phyloP scores from a whole-genome alignment of 2,329 filamentous ascomycete genomes.

The Penicillium verrucosum region DNA sequence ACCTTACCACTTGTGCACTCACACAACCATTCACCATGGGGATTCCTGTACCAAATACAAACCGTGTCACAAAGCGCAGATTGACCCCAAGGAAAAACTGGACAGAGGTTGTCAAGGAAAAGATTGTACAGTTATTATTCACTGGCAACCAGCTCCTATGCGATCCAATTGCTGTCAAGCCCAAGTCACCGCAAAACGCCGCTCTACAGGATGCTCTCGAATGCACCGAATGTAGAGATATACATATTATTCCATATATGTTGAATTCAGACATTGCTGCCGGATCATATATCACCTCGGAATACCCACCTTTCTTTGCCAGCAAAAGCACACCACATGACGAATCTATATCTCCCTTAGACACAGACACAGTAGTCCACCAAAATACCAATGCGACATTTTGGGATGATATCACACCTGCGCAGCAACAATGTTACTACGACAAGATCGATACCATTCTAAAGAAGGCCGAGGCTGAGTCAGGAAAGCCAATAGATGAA shows the following conservation, averaged over 20 bases:
- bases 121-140: neutral
- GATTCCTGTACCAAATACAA: neutral
- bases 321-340: slow-evolving; percentile 4
- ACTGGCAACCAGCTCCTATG: neutral
- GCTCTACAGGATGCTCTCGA: slow-evolving; percentile 27
- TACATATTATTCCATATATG: slow-evolving; percentile 11
- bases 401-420: slow-evolving; percentile 13
- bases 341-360: slow-evolving; percentile 14
- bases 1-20: neutral
- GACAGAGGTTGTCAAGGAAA: neutral
- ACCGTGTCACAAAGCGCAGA: neutral
- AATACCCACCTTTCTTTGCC: slow-evolving; percentile 22
- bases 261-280: slow-evolving; percentile 17
- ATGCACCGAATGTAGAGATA: slow-evolving; percentile 24
- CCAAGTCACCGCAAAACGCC: neutral
- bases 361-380: neutral
- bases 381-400: slow-evolving; percentile 3
- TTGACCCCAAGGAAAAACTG: neutral
- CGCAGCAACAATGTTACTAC: slow-evolving; percentile 20
- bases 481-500: slow-evolving; percentile 7
- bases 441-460: slow-evolving; percentile 16
- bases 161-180: neutral
- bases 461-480: neutral
- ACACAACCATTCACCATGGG: neutral
- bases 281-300: slow-evolving; percentile 15